phyloP scores from a whole-genome alignment of 371 early-diverging fungal species.

The Mucor indicus region DNA sequence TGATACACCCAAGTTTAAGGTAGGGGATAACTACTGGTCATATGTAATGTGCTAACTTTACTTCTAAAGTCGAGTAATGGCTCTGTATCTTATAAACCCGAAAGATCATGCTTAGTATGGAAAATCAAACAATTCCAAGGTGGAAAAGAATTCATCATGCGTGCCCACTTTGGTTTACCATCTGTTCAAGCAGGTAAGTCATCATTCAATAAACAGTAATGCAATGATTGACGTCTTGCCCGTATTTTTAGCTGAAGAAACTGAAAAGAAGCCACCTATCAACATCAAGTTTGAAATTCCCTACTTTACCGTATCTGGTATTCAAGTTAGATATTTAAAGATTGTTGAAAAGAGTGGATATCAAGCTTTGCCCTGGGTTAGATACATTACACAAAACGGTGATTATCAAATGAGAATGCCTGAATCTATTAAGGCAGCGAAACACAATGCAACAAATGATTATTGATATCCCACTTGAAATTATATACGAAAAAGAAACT shows the following conservation, averaged over 20 bases:
- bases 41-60: not conserved
- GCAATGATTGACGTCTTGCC: too few relatives aligned
- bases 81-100: conserved; percentile 91
- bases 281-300: conserved; percentile 98
- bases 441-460: conserved; percentile 23
- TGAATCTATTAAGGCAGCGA: conserved; percentile 60
- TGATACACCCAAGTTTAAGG: conserved; percentile 95
- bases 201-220: too few relatives aligned
- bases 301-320: conserved; percentile 96
- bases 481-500: too few relatives aligned
- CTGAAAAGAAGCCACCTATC: conserved; percentile 94
- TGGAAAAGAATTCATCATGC: conserved; percentile 92
- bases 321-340: conserved; percentile 98
- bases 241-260: conserved; percentile 73
- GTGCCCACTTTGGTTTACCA: conserved; percentile 96
- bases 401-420: conserved; percentile 78
- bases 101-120: conserved; percentile 93
- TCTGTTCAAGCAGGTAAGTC: conserved; percentile 87
- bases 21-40: conserved; percentile 18
- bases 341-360: conserved; percentile 98
- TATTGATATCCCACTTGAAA: conserved; percentile 13
- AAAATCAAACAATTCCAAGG: conserved; percentile 98
- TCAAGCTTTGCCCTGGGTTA: conserved; percentile 97
- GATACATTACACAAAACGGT: conserved; percentile 98
- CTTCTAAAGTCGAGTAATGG: conserved; percentile 72